These are phyloP conservation scores for Allantophomopsis lycopodina DNA, from an alignment of 2,329 filamentous ascomycete species.

Conservation along the genomic window DNA sequence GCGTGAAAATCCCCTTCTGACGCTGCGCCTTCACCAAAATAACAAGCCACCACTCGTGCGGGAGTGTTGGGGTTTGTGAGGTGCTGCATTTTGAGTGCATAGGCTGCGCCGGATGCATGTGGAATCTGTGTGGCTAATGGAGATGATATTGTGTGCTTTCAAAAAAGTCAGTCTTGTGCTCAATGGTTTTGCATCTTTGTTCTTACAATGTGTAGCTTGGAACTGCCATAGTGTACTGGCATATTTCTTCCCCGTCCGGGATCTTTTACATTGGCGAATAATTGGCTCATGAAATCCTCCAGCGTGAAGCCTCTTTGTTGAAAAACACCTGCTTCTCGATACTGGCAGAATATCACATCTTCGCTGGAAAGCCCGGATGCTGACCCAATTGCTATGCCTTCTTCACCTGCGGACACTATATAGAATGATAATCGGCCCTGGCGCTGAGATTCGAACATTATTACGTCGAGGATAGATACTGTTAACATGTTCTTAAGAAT, in stretches of 20 bases:
- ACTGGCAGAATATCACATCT: conserved; percentile 89
- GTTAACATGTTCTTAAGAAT: conserved; percentile 43
- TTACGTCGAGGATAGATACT: conserved; percentile 78
- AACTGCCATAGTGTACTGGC: conserved; percentile 91
- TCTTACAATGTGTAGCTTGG: conserved; percentile 67
- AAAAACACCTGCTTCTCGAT: conserved; percentile 86
- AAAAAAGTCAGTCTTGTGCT: neutral
- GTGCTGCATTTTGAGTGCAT: conserved; percentile 73
- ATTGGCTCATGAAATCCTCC: conserved; percentile 85
- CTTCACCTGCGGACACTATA: conserved; percentile 53
- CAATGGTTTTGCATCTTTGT: neutral
- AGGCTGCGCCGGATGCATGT: conserved; percentile 76
- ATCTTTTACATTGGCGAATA: conserved; percentile 81
- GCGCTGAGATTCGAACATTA: conserved; percentile 96
- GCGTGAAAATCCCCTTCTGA: conserved; percentile 89
- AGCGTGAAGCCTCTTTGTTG: conserved; percentile 78
- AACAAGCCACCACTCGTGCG: conserved; percentile 62
- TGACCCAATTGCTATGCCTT: conserved; percentile 83
- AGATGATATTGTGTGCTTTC: conserved; percentile 73
- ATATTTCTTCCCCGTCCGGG: conserved; percentile 78
- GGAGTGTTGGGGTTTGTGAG: conserved; percentile 55
- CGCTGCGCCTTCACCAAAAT: conserved; percentile 84
- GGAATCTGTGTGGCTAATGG: conserved; percentile 81
- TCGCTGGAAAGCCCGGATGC: conserved; percentile 70
- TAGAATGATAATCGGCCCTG: conserved; percentile 61